Conservation (phyloP, 2,329 filamentous ascomycete species). For the Penicillium sp. region DNA sequence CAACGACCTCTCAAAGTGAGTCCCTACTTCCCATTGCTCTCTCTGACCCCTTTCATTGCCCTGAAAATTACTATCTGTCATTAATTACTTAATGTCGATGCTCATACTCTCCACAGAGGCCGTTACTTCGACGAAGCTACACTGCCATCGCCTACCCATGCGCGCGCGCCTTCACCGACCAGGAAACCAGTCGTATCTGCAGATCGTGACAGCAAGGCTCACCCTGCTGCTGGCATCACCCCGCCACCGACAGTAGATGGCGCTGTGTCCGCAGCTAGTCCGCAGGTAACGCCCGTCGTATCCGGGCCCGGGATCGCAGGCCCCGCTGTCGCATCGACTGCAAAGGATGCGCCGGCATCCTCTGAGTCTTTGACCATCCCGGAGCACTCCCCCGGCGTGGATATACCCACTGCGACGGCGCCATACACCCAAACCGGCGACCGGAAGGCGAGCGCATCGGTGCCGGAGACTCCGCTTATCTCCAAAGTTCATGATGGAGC, state of each 20-base stretch:
- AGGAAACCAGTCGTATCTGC: constrained; percentile 29
- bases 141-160: constrained; percentile 41
- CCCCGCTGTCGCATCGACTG: constrained; percentile 8
- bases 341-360: constrained; percentile 8
- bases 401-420: constrained; percentile 20
- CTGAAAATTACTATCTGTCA: not conserved
- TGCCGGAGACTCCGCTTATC: constrained; percentile 23
- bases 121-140: constrained; percentile 54
- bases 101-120: constrained; percentile 43
- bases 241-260: constrained; percentile 17
- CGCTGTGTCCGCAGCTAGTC: constrained; percentile 8
- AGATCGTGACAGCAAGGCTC: constrained; percentile 26
- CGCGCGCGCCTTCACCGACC: constrained; percentile 20
- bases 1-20: constrained; percentile 56
- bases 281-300: constrained; percentile 1
- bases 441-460: constrained; percentile 11
- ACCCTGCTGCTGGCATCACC: constrained; percentile 34
- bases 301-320: constrained; percentile 2
- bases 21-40: constrained; percentile 10
- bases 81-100: constrained; percentile 4
- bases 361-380: constrained; percentile 9
- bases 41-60: not conserved
- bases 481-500: constrained; percentile 22
- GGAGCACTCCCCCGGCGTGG: constrained; percentile 8
- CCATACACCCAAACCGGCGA: constrained; percentile 47